Conservation (phyloP, 441 rosid genomes). For the Aleurites moluccanus region DNA sequence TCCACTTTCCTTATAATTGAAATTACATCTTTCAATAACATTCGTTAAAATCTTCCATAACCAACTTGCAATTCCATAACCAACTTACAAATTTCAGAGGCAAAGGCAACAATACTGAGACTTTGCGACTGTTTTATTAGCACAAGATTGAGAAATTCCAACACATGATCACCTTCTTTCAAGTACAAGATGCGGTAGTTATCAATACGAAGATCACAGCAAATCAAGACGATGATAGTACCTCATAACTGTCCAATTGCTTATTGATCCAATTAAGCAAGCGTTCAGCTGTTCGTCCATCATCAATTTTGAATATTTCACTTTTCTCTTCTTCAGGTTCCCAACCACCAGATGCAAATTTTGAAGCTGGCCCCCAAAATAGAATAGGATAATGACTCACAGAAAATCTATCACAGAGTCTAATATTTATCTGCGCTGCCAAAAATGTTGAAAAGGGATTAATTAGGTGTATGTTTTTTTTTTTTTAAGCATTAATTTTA, state of each 20-base stretch:
- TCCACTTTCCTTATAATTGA: no score
- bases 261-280: constrained; percentile 90
- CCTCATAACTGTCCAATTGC: constrained; percentile 70
- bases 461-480: no score
- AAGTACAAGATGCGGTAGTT: background rate
- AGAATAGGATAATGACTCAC: constrained; percentile 86
- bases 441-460: constrained; percentile 35
- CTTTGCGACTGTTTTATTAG: background rate
- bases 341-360: constrained; percentile 60
- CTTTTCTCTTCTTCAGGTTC: constrained; percentile 54
- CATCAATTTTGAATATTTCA: constrained; percentile 55
- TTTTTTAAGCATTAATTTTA: no score
- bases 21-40: no score
- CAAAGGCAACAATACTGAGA: background rate
- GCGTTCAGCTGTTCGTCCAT: constrained; percentile 77
- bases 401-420: constrained; percentile 83
- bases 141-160: constrained; percentile 4
- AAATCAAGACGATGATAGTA: constrained; percentile 22
- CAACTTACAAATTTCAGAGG: no score
- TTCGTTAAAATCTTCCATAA: no score
- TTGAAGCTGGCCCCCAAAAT: constrained; percentile 78
- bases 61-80: no score
- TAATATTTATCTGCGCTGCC: constrained; percentile 88
- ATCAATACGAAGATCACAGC: constrained; percentile 6
- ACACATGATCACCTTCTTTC: background rate